Base-by-base conservation (phyloP, 1,284 basidiomycete genomes). In the Somion occarium region DNA sequence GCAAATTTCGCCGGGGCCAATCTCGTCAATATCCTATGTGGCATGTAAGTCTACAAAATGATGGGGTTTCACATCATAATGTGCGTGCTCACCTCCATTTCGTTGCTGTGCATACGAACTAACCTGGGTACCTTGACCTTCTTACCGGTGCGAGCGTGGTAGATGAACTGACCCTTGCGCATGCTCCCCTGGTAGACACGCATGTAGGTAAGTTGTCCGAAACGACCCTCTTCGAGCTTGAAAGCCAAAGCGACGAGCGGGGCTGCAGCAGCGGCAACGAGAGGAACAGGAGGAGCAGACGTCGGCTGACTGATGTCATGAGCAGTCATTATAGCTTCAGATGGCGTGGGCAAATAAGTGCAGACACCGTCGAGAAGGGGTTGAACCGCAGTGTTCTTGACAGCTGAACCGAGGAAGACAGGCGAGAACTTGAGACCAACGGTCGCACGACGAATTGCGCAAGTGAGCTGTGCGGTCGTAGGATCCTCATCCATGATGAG, bases 1-100 rank as follows among this genome's bases (percentile, higher is more conserved):
- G 66, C 97, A 99, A 58, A 99, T 99, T 76, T 99, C 97, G 51
- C 97, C 97, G n/a, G 96, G 92, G 0, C 93, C 93, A 60, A 99
- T 91, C 37, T 83, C 82, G 43, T 96, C 89, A 53, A 99, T 90
- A 62, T 99, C 97, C 85, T 90, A 34, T 3, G 49, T 37, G 9
- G 20, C 7, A n/a, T n/a, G n/a, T n/a, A n/a, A n/a, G n/a, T n/a
- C n/a, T n/a, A n/a, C n/a, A n/a, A n/a, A n/a, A n/a, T n/a, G n/a
- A n/a, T n/a, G 23, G 46, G 50, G 2, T 18, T 34, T 24, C 1
- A 18, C n/a, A n/a, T n/a, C n/a, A n/a, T n/a, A n/a, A n/a, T n/a
- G n/a, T n/a, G 13, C 9, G 30, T 7, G 22, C 74, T 47, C 46
- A 87, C 88, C 82, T 99, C 97, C 97, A 99, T 98, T 72, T 99